Evolutionary conservation across 345 rosid genomes (phyloP).

Genomic region (Psidium guajava): DNA sequence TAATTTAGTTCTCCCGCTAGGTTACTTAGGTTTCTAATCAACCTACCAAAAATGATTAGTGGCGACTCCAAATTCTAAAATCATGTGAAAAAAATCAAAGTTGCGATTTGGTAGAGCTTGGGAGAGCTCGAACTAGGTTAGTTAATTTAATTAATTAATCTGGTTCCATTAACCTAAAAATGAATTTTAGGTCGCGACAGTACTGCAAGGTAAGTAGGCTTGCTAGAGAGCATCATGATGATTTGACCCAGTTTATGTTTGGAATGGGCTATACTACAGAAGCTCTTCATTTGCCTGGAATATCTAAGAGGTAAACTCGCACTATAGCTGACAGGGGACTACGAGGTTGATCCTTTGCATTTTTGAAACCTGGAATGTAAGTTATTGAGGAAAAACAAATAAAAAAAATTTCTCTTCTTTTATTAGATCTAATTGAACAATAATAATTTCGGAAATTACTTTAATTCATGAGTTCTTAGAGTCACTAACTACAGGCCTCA

Average conservation of each 20-base stretch:
- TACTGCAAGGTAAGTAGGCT: constrained; percentile 36
- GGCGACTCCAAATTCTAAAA: too few species aligned
- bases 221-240: constrained; percentile 98
- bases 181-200: too few species aligned
- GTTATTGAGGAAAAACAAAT: background rate
- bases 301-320: constrained; percentile 73
- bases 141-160: too few species aligned
- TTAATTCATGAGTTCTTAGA: background rate
- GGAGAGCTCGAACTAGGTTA: too few species aligned
- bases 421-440: background rate
- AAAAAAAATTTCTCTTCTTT: background rate
- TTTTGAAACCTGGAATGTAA: background rate
- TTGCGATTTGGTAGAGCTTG: too few species aligned
- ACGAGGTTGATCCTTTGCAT: background rate
- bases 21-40: too few species aligned
- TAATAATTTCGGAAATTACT: background rate
- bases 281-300: constrained; percentile 99
- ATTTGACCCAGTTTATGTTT: constrained; percentile 88
- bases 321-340: background rate
- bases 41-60: too few species aligned
- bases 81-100: too few species aligned
- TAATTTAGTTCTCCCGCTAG: too few species aligned
- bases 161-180: too few species aligned
- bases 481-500: too few species aligned
- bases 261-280: constrained; percentile 99